Base-by-base conservation (phyloP, 1,284 basidiomycete genomes). In the Hypsizygus ulmarius region DNA sequence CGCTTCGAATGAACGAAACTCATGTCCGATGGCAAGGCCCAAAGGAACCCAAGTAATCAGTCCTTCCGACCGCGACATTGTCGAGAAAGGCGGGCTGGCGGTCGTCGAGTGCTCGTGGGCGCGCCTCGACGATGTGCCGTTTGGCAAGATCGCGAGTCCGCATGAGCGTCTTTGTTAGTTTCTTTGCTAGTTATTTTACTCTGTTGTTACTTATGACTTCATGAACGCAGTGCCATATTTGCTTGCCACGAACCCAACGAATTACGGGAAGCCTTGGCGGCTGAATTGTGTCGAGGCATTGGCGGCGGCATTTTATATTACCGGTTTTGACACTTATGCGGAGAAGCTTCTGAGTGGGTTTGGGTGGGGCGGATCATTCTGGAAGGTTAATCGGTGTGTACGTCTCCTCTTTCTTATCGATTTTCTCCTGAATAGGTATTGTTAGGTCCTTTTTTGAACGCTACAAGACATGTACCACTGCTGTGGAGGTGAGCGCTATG, bases 21-120 rank as follows among this genome's bases (percentile, higher is more conserved):
- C 9, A 10, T n/a, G n/a, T 28, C 41, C 50, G 21, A 47, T 30
- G 10, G 18, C 5, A 39, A 97, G 94, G 18, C 96, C 96, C 0
- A 90, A 93, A 62, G 96, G 87, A 0, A 89, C 80, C 15, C 78
- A 82, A 57, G 77, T 90, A 2, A 79, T 98, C 21, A 90, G 86
- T 39, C 93, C 93, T 0, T 79, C 86, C 0, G 96, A 99, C 64
- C 79, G 82, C 12, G 84, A 89, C n/a, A 82, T 95, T 43, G 72
- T 98, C 10, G 73, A 78, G 3, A 76, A 81, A 50, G 74, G 75
- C 34, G 96, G 96, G 0, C 71, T 98, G 1, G 96, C 96, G 0
- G 96, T 99, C 6, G 93, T 99, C 1, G 96, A 99, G 64, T 97
- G 94, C 66, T 95, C 92, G 3, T 99, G 96, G 96, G 96, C 96